phyloP scores from a whole-genome alignment of 768 basidiomycete species.

The Pisolithus orientalis region DNA sequence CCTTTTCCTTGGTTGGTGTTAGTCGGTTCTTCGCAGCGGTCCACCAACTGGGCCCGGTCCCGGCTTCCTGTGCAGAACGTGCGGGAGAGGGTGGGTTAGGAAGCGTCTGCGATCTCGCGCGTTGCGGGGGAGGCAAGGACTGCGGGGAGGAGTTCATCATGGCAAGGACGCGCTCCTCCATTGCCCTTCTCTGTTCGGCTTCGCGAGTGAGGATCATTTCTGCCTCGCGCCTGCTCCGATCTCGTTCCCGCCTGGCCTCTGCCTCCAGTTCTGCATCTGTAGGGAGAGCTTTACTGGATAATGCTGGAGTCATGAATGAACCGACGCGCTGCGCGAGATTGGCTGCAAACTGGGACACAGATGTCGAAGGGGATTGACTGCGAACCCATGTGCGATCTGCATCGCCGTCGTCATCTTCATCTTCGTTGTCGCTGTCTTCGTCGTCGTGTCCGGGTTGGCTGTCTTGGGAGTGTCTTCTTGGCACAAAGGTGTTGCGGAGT shows the following conservation, averaged over 20 bases:
- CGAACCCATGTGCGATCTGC: slow-evolving; percentile 23
- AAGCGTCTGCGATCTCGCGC: slow-evolving; percentile 51
- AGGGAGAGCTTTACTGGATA: slow-evolving; percentile 40
- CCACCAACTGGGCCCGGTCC: slow-evolving; percentile 55
- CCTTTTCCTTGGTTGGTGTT: slow-evolving; percentile 72
- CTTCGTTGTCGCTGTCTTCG: slow-evolving; percentile 28
- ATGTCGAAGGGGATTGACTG: slow-evolving; percentile 52
- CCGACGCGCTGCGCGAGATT: slow-evolving; percentile 73
- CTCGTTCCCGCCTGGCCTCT: slow-evolving; percentile 72
- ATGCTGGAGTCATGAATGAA: slow-evolving; percentile 52
- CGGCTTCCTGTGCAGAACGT: slow-evolving; percentile 54
- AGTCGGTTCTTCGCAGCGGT: slow-evolving; percentile 64
- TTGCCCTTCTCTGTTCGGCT: slow-evolving; percentile 56
- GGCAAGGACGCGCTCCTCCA: slow-evolving; percentile 73
- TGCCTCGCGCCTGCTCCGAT: slow-evolving; percentile 68
- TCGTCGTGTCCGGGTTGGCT: slow-evolving; percentile 37
- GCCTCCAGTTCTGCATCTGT: slow-evolving; percentile 79
- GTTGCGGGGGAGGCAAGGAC: slow-evolving; percentile 51
- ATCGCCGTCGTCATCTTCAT: slow-evolving; percentile 30
- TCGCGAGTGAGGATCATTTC: slow-evolving; percentile 70
- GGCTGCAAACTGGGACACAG: slow-evolving; percentile 67
- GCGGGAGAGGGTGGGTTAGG: slow-evolving; percentile 59
- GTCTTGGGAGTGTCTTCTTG: slow-evolving; percentile 44
- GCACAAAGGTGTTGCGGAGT: slow-evolving; percentile 55
- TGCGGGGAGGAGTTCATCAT: slow-evolving; percentile 49